Evolutionary conservation across 768 basidiomycete genomes (phyloP).

Genomic region (Plicaturopsis crispa): DNA sequence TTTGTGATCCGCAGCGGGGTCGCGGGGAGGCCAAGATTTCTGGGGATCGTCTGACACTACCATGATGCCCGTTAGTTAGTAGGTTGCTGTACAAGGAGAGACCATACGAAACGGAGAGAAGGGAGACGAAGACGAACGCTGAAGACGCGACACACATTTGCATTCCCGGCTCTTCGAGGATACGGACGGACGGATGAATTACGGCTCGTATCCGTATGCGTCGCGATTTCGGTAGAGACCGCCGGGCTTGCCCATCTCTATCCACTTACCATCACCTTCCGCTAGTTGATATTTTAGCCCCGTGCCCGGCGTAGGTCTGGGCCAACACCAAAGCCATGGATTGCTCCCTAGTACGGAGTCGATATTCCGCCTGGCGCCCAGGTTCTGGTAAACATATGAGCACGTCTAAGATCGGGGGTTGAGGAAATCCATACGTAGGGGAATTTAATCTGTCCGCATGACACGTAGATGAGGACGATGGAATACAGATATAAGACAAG

Average conservation of each 20-base stretch:
- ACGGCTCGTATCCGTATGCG: too few species aligned
- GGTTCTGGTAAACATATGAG: slow-evolving; percentile 44
- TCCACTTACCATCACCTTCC: slow-evolving; percentile 69
- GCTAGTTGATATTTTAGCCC: slow-evolving; percentile 76
- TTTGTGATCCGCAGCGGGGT: slow-evolving; percentile 30
- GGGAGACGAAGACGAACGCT: slow-evolving; percentile 4
- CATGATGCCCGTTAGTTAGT: too few species aligned
- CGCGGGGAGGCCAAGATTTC: too few species aligned
- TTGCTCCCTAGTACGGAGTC: slow-evolving; percentile 70
- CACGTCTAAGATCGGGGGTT: not conserved
- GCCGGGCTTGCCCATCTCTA: slow-evolving; percentile 30
- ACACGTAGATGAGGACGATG: slow-evolving; percentile 1
- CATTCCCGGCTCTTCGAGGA: too few species aligned
- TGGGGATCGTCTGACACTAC: too few species aligned
- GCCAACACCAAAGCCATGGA: slow-evolving; percentile 81
- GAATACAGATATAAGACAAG: not conserved
- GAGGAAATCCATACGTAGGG: slow-evolving; percentile 64
- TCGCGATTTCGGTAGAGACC: too few species aligned
- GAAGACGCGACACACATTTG: too few species aligned
- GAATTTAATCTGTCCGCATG: slow-evolving; percentile 61
- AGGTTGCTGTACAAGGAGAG: slow-evolving; percentile 16
- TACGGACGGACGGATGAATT: too few species aligned
- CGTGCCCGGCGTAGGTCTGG: slow-evolving; percentile 53
- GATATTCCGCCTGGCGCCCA: slow-evolving; percentile 70
- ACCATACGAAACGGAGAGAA: slow-evolving; percentile 3